phyloP scores from a whole-genome alignment of 1,284 basidiomycete species.

The Pseudozyma sp. region DNA sequence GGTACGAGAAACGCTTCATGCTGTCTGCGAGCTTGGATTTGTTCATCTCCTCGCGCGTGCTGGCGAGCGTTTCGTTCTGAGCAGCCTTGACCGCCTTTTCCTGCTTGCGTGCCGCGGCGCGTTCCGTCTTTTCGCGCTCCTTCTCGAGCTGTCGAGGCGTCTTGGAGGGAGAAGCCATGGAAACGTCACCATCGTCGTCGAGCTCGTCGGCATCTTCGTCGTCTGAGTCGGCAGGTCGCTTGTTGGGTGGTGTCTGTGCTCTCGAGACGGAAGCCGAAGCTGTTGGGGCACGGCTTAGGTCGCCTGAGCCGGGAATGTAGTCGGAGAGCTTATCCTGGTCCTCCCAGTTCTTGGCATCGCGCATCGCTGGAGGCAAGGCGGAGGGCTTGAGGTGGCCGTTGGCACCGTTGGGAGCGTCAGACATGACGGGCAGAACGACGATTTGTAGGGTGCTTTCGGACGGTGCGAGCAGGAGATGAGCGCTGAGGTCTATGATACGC shows the following conservation, averaged over 20 bases:
- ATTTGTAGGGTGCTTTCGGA: too few relatives aligned
- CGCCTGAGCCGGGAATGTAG: constrained; percentile 54
- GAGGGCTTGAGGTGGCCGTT: constrained; percentile 46
- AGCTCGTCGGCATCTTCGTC: constrained; percentile 40
- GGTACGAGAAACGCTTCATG: constrained; percentile 66
- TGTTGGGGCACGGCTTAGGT: constrained; percentile 52
- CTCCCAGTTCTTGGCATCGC: constrained; percentile 49
- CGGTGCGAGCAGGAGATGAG: background rate
- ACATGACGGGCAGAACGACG: constrained; percentile 17
- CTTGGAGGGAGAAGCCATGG: constrained; percentile 52
- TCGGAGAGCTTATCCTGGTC: constrained; percentile 64
- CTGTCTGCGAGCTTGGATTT: constrained; percentile 65
- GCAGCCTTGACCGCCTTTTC: constrained; percentile 50
- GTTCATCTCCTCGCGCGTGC: constrained; percentile 57
- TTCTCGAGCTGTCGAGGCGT: constrained; percentile 58
- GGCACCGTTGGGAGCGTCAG: constrained; percentile 28
- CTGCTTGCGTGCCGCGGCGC: constrained; percentile 48
- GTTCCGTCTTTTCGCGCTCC: constrained; percentile 53
- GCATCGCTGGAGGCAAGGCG: constrained; percentile 36
- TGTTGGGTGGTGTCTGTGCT: constrained; percentile 40
- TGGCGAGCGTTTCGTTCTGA: constrained; percentile 56
- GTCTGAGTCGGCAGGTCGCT: constrained; percentile 22
- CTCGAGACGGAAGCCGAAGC: constrained; percentile 49
- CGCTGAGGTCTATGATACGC: too few relatives aligned
- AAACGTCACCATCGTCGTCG: constrained; percentile 35